phyloP scores from a whole-genome alignment of 768 basidiomycete species.

The Pisolithus orientalis region DNA sequence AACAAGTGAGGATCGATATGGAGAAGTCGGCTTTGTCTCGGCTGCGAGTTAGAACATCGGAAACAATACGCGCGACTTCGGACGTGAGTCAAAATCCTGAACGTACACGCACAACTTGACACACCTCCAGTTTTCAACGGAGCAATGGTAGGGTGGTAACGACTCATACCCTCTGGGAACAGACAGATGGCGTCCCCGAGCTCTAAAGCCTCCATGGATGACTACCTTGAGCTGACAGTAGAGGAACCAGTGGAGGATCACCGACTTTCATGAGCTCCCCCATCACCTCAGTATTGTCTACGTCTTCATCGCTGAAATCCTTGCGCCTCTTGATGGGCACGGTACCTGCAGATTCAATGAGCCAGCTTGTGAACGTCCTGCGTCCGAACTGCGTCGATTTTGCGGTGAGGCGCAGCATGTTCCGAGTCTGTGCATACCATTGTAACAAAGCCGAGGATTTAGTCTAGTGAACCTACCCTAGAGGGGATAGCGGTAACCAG shows the following conservation, averaged over 20 bases:
- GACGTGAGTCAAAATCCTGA: neutral
- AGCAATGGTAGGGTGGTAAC: conserved; percentile 82
- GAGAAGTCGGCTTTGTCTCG: conserved; percentile 63
- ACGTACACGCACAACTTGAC: conserved; percentile 7
- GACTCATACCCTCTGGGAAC: conserved; percentile 83
- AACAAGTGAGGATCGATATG: conserved; percentile 68
- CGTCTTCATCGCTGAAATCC: conserved; percentile 49
- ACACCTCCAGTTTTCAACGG: conserved; percentile 82
- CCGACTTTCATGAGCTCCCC: conserved; percentile 58
- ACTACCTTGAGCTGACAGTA: conserved; percentile 5
- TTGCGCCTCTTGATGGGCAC: conserved; percentile 76
- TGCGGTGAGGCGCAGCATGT: conserved; percentile 79
- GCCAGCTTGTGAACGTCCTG: conserved; percentile 82
- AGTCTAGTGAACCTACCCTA: conserved; percentile 35
- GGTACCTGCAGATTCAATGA: conserved; percentile 84
- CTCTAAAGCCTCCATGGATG: conserved; percentile 54
- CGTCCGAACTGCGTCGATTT: conserved; percentile 84
- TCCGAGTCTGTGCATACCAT: conserved; percentile 47
- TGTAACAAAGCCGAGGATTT: conserved; percentile 3
- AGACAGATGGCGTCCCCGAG: conserved; percentile 73
- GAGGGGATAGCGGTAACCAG: conserved; percentile 70
- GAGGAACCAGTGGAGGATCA: neutral
- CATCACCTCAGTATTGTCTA: conserved; percentile 70
- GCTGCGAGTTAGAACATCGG: conserved; percentile 69
- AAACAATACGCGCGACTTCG: conserved; percentile 73